Evolutionary conservation across 495 filamentous ascomycete species (phyloP), one percentile per base, ranked within the genome.

Genomic region (Penicillium angulare): DNA sequence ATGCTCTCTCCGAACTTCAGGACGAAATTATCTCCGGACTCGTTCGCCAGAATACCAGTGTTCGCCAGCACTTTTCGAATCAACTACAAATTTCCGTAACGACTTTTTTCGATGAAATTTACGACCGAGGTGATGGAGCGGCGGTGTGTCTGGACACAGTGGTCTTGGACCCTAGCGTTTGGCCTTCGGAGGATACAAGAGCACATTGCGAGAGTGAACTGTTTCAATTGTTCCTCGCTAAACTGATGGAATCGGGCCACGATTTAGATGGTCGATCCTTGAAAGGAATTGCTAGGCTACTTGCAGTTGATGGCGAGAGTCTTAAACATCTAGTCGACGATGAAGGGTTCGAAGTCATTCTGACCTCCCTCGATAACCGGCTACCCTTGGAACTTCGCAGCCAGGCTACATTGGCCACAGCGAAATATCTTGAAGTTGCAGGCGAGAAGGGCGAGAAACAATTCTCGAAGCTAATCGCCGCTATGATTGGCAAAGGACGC

Each of bases 381-480:
- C 76, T 89, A 47, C 72, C 86, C 4, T 71, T 79, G 1, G 73
- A 79, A 26, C 74, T 92, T 39, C 78, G 88, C 17, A 85, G 79
- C 53, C 87, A 91, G 60, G 90, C 88, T 5, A 85, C 85, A 4
- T 57, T 96, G 40, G 85, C 86, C 27, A 85, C 81, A 0, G 85
- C 89, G 1, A 89, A 90, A 47, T 90, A 92, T 56, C 77, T 96
- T 20, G 86, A 90, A 53, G 83, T 80, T 3, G 79, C 88, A n/a
- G 79, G 79, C 22, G 80, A 89, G 0, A 70, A 76, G 7, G 91
- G 88, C 16, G 75, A 81, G 50, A 73, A 79, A 40, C 73, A 81
- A 52, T 79, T 95, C 23, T 74, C 75, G n/a, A 68, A 77, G 2
- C 87, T 92, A 63, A 85, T 96, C 53, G 72, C 73, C 12, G 63